Evolutionary conservation across 768 basidiomycete species (phyloP).

Genomic region (Pleurotus cornucopiae): DNA sequence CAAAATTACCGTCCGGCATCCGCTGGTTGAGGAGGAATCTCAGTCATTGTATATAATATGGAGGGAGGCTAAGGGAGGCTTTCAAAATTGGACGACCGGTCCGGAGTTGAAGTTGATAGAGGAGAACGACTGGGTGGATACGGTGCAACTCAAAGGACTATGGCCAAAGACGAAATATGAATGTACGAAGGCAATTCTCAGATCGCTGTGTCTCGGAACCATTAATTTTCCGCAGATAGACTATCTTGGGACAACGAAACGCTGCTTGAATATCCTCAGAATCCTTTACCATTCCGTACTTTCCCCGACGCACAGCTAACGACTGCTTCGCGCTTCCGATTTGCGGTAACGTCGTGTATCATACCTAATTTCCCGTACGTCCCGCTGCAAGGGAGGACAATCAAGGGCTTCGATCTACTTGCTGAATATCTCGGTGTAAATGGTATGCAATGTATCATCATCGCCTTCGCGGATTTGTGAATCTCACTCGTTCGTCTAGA

Average conservation of each 20-base stretch:
- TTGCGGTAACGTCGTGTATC: constrained; percentile 64
- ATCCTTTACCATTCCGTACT: constrained; percentile 61
- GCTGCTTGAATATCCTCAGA: constrained; percentile 42
- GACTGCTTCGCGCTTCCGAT: constrained; percentile 56
- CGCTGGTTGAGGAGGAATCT: constrained; percentile 30
- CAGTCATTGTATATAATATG: constrained; percentile 37
- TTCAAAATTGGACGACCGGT: constrained; percentile 50
- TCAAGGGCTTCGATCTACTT: constrained; percentile 64
- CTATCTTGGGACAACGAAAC: constrained; percentile 38
- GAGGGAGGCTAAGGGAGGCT: constrained; percentile 29
- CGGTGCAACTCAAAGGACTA: constrained; percentile 49
- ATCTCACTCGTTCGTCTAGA: neutral
- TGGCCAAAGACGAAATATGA: constrained; percentile 70
- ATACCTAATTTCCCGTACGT: constrained; percentile 73
- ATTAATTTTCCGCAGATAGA: constrained; percentile 29
- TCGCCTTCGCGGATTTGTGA: neutral
- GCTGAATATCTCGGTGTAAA: constrained; percentile 41
- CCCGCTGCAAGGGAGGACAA: constrained; percentile 45
- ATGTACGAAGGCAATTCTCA: constrained; percentile 38
- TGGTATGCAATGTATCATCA: neutral
- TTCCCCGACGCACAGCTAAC: constrained; percentile 67
- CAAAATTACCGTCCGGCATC: constrained; percentile 63
- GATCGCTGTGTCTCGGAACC: no score
- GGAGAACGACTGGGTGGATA: constrained; percentile 56
- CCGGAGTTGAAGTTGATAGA: constrained; percentile 40